A percentile compares a stretch with the other conserved stretches of the same genome.
phyloP scores from a whole-genome alignment of 2,329 filamentous ascomycete species.

The Beauveria sp. region DNA sequence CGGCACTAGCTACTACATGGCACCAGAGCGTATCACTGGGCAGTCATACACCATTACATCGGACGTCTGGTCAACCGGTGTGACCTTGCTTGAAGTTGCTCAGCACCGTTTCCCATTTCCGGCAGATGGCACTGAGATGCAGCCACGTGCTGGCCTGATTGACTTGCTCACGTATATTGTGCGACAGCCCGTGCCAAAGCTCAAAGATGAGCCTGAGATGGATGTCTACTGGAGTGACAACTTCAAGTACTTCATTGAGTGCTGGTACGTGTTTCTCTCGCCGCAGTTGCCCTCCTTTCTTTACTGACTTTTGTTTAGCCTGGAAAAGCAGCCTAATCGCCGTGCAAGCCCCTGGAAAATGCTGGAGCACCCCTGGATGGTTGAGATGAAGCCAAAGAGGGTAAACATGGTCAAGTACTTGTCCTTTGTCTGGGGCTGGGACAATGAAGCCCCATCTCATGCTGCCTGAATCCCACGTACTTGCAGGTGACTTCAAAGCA shows the following conservation, averaged over 20 bases:
- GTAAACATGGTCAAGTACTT: constrained; percentile 97
- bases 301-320: constrained; percentile 43
- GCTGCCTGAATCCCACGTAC: background rate
- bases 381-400: constrained; percentile 90
- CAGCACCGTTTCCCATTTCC: constrained; percentile 98
- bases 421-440: constrained; percentile 94
- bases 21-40: constrained; percentile 92
- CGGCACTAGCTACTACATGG: constrained; percentile 99
- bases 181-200: constrained; percentile 83
- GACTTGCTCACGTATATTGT: constrained; percentile 97
- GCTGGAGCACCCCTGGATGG: constrained; percentile 98
- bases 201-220: constrained; percentile 89
- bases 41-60: constrained; percentile 98
- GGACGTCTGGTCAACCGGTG: constrained; percentile 95
- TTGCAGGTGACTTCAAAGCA: background rate
- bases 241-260: constrained; percentile 99
- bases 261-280: constrained; percentile 64
- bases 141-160: constrained; percentile 85
- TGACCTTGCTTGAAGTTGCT: constrained; percentile 96
- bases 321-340: constrained; percentile 85
- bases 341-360: constrained; percentile 96
- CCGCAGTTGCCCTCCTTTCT: background rate
- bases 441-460: constrained; percentile 39
- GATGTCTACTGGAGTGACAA: constrained; percentile 92
- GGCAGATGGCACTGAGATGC: constrained; percentile 91